Evolutionary conservation across 768 basidiomycete genomes (phyloP), one percentile per base, ranked within the genome.

Genomic region (Xanthoconium purpureum): DNA sequence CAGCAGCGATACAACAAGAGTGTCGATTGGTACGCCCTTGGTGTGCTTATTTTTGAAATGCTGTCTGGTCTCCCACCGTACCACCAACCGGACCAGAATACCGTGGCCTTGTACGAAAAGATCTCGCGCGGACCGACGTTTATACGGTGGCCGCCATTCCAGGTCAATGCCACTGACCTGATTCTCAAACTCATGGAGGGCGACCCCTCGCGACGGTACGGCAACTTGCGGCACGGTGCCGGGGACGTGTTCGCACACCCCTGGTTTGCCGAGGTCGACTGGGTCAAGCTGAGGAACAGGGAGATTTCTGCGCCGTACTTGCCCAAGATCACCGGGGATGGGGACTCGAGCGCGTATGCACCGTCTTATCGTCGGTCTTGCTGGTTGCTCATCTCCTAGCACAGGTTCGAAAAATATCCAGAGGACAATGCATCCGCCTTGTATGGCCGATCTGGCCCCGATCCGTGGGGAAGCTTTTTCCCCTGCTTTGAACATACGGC

Each of bases 11-110:
- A 99, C 70, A 96, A 95, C 69, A 96, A 97, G 72, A 89, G 87
- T 55, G 96, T 98, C 3, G 97, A 99, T 68, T 99, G 95, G 95
- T 99, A 98, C 75, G 96, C 97, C 1, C 82, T 98, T 50, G 97
- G 97, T 49, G 92, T 99, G 52, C 85, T 99, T 58, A 89, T 95
- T 54, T 99, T 90, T 70, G 97, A 99, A 74, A 98, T 98, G 95
- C 82, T 99, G 43, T 94, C 91, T 0, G 97, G 97, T 9, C 86
- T 89, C 29, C 93, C 95, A 29, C 97, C 97, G 0, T 98, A 94
- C 77, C 95, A 97, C 73, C 88, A 91, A 70, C 77, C 82, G 28
- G 91, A 93, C 67, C 83, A 78, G 46, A 91, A 93, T 66, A 95
- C 91, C 20, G 83, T 95, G 64, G 76, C 84, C 43, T 81, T 98